Evolutionary conservation across 768 basidiomycete species (phyloP).

Genomic region (Boletus rubroflammeus): DNA sequence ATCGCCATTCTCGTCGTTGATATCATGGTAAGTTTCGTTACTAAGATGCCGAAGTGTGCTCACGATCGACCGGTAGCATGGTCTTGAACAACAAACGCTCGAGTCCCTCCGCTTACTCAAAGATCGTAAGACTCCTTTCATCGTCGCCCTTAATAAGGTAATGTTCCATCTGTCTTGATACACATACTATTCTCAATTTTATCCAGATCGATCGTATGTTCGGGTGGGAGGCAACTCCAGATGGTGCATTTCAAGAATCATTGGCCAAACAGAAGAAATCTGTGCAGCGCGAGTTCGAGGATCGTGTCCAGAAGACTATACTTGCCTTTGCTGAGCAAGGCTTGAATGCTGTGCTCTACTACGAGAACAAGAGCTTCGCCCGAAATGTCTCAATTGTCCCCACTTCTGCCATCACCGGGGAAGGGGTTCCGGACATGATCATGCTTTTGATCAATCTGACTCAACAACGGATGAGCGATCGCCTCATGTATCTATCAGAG

Average conservation of each 20-base stretch:
- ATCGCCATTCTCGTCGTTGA: constrained; percentile 99
- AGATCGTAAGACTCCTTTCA: constrained; percentile 96
- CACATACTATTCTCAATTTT: constrained; percentile 5
- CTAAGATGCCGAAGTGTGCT: background rate
- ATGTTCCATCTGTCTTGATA: background rate
- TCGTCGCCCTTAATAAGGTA: constrained; percentile 97
- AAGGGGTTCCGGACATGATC: constrained; percentile 99
- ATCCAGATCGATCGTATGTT: constrained; percentile 94
- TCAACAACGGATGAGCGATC: constrained; percentile 95
- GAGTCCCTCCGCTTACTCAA: constrained; percentile 90
- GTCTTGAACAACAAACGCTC: constrained; percentile 95
- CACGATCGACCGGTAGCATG: constrained; percentile 58
- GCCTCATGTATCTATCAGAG: constrained; percentile 96
- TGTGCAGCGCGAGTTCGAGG: constrained; percentile 90
- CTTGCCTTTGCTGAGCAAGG: constrained; percentile 98
- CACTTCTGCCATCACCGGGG: constrained; percentile 96
- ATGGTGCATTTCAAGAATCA: constrained; percentile 90
- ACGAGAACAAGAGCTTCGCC: constrained; percentile 94
- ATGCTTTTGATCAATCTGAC: constrained; percentile 97
- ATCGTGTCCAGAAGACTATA: constrained; percentile 78
- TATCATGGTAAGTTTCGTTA: constrained; percentile 70
- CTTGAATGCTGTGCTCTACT: constrained; percentile 91
- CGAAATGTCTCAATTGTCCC: constrained; percentile 95
- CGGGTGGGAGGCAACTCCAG: constrained; percentile 87
- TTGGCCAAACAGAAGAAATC: constrained; percentile 73